These are phyloP conservation scores for Macrotyloma uniflorum DNA, from an alignment of 306 rosid genomes.

Conservation along the genomic window DNA sequence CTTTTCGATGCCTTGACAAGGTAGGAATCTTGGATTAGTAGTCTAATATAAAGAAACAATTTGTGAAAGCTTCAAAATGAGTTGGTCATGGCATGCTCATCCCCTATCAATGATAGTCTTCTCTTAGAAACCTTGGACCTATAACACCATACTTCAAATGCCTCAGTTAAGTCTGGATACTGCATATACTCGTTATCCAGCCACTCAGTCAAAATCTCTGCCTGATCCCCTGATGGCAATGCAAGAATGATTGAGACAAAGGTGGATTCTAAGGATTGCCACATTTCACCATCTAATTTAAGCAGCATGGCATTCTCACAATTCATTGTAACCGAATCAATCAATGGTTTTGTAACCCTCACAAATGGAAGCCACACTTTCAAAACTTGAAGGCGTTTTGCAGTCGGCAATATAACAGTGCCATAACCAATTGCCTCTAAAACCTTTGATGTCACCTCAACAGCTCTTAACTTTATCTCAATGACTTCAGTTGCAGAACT, in stretches of 20 bases:
- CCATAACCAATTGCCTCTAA: constrained; percentile 87
- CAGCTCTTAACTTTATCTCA: constrained; percentile 61
- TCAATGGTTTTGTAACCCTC: constrained; percentile 77
- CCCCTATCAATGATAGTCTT: constrained; percentile 64
- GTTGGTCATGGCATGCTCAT: constrained; percentile 52
- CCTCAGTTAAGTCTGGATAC: constrained; percentile 90
- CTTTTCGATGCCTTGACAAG: constrained; percentile 36
- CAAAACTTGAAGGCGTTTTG: constrained; percentile 69
- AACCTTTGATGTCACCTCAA: constrained; percentile 80
- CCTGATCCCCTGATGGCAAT: constrained; percentile 83
- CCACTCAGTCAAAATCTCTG: constrained; percentile 83
- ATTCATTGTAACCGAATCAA: constrained; percentile 53
- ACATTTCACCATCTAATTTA: constrained; percentile 72
- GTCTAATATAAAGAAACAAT: constrained; percentile 12
- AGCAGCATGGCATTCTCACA: constrained; percentile 44
- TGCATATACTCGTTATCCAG: constrained; percentile 55
- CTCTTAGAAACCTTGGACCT: constrained; percentile 84
- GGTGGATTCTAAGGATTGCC: constrained; percentile 85
- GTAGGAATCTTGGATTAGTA: constrained; percentile 23
- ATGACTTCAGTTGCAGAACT: constrained; percentile 50
- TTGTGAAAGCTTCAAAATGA: constrained; percentile 43
- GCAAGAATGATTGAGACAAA: constrained; percentile 82
- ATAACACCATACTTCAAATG: constrained; percentile 92
- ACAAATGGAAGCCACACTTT: constrained; percentile 93
- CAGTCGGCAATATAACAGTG: constrained; percentile 67